A percentile compares a stretch with the other conserved stretches of the same genome.
Evolutionary conservation across 208 protist species (phyloP).

Genomic region (Phytomonas sp.): DNA sequence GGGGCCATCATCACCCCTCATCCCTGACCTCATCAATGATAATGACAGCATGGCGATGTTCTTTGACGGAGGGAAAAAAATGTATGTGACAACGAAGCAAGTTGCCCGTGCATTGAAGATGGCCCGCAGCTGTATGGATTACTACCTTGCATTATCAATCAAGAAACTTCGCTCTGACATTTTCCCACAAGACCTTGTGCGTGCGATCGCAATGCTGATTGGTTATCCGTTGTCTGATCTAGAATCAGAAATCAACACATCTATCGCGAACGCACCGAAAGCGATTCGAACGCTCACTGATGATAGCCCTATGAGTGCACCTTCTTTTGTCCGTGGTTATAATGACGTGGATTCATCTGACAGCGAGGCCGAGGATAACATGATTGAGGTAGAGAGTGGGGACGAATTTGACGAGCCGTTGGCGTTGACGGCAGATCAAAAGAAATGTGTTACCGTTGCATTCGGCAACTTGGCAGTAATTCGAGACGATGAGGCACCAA

Average conservation of each 20-base stretch:
- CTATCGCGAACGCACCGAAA: background rate
- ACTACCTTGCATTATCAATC: slow-evolving; percentile 76
- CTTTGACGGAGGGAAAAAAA: slow-evolving; percentile 80
- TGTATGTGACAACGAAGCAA: slow-evolving; percentile 47
- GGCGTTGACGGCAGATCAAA: slow-evolving; percentile 46
- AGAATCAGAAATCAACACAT: background rate
- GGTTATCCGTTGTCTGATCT: slow-evolving; percentile 41
- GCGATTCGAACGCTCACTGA: slow-evolving; percentile 5
- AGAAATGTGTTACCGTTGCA: slow-evolving; percentile 25
- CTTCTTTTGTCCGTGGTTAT: background rate
- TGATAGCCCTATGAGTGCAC: slow-evolving; percentile 7
- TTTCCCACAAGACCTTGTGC: slow-evolving; percentile 57
- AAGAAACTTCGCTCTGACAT: slow-evolving; percentile 57
- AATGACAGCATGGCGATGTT: slow-evolving; percentile 49
- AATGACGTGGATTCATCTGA: background rate
- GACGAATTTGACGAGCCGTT: slow-evolving; percentile 20
- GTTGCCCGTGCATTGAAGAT: slow-evolving; percentile 44
- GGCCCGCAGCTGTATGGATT: slow-evolving; percentile 76
- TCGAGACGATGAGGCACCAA: slow-evolving; percentile 20
- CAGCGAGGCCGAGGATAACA: background rate
- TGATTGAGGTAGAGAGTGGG: slow-evolving; percentile 10
- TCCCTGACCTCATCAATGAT: slow-evolving; percentile 25
- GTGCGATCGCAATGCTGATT: slow-evolving; percentile 39
- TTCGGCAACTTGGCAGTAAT: slow-evolving; percentile 69
- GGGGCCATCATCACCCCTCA: slow-evolving; percentile 30